A percentile compares a stretch with the other conserved stretches of the same genome.
Conservation (phyloP, 2,329 filamentous ascomycete species). For the Botrytis tulipae region DNA sequence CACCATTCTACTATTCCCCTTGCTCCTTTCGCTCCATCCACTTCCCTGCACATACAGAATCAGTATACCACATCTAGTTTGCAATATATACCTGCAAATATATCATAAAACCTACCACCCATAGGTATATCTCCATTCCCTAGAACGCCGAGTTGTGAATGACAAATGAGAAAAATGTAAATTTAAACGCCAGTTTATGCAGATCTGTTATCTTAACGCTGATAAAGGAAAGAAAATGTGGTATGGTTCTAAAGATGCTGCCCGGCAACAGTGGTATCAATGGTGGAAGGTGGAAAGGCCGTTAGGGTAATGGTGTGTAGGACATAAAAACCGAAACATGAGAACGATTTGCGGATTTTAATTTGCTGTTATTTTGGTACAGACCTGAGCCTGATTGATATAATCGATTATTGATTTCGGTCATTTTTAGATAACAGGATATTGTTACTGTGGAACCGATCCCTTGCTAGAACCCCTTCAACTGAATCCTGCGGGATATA, state of each 20-base stretch:
- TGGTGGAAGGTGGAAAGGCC: neutral
- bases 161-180: neutral
- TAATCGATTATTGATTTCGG: neutral
- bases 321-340: neutral
- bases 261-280: neutral
- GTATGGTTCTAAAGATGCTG: conserved; percentile 9
- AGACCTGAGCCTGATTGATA: neutral
- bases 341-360: neutral
- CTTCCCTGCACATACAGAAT: neutral
- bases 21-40: neutral
- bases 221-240: neutral
- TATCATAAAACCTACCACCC: conserved; percentile 10
- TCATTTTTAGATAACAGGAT: neutral
- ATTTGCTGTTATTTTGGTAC: neutral
- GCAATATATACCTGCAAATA: conserved; percentile 4
- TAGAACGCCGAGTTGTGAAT: conserved; percentile 1
- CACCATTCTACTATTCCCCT: neutral
- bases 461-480: neutral
- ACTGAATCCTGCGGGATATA: neutral
- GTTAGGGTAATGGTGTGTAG: neutral
- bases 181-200: conserved; percentile 11
- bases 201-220: conserved; percentile 5
- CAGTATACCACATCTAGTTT: conserved; percentile 9
- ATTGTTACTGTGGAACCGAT: neutral
- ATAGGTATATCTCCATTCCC: conserved; percentile 11